Conservation (phyloP, 129 eudicot species). For the Calendula officinalis region DNA sequence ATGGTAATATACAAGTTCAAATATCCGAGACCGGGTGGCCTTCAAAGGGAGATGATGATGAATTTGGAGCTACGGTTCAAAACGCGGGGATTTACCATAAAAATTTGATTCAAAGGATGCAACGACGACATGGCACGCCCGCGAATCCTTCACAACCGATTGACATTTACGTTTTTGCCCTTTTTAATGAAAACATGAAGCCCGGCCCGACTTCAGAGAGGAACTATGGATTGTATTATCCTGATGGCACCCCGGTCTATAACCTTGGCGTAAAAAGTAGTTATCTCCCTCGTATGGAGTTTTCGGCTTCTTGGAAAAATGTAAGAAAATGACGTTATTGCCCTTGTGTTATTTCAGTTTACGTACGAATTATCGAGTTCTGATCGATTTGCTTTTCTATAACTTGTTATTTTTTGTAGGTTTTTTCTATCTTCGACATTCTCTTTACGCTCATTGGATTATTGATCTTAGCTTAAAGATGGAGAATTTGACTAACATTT, state of each 20-base stretch:
- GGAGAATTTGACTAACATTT: constrained; percentile 14
- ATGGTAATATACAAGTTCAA: constrained; percentile 50
- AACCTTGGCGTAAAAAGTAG: constrained; percentile 62
- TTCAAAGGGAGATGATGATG: constrained; percentile 84
- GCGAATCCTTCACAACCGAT: constrained; percentile 70
- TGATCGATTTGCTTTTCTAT: not conserved
- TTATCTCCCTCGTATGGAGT: constrained; percentile 56
- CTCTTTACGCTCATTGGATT: constrained; percentile 33
- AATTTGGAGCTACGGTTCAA: constrained; percentile 72
- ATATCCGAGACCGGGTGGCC: constrained; percentile 99
- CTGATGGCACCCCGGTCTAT: constrained; percentile 81
- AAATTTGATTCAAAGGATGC: constrained; percentile 67
- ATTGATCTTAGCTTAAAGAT: constrained; percentile 31
- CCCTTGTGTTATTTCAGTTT: constrained; percentile 2
- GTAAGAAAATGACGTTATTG: constrained; percentile 37
- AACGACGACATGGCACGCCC: constrained; percentile 71
- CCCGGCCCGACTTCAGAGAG: constrained; percentile 94
- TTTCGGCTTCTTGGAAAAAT: constrained; percentile 55
- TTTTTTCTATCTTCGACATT: constrained; percentile 27
- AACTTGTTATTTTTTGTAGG: constrained; percentile 38
- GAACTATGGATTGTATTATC: constrained; percentile 92
- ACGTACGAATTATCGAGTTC: not conserved
- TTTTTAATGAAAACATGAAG: constrained; percentile 84
- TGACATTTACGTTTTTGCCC: constrained; percentile 85
- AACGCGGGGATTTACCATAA: constrained; percentile 84